These are phyloP conservation scores for Saccharomyces pastorianus DNA, from an alignment of 1,139 yeast species.

Conservation along the genomic window DNA sequence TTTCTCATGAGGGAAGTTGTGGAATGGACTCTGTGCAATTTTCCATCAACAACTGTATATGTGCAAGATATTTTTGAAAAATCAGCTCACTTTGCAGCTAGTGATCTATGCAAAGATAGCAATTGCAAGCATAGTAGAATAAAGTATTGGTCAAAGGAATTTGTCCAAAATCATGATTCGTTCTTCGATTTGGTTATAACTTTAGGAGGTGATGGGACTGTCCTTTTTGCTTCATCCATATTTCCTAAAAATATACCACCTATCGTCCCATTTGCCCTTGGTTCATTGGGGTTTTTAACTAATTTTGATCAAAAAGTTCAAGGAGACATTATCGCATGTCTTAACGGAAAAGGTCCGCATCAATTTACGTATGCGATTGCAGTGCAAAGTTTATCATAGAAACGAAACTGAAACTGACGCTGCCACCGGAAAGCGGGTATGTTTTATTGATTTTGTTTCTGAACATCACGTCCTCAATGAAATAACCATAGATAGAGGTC, in stretches of 20 bases:
- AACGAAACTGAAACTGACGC: constrained; percentile 15
- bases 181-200: constrained; percentile 72
- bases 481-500: constrained; percentile 79
- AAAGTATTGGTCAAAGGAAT: constrained; percentile 59
- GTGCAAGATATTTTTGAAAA: constrained; percentile 60
- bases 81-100: constrained; percentile 56
- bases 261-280: constrained; percentile 72
- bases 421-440: constrained; percentile 23
- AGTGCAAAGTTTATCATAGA: constrained; percentile 49
- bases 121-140: constrained; percentile 34
- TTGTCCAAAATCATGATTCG: constrained; percentile 44
- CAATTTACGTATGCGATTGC: constrained; percentile 71
- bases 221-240: constrained; percentile 65
- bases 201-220: constrained; percentile 88
- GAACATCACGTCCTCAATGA: constrained; percentile 81
- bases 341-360: constrained; percentile 66
- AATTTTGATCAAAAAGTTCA: constrained; percentile 66
- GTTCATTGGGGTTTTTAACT: constrained; percentile 75
- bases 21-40: constrained; percentile 57
- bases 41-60: constrained; percentile 49
- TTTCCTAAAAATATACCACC: constrained; percentile 84
- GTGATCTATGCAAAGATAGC: constrained; percentile 28
- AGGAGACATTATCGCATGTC: constrained; percentile 47
- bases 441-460: constrained; percentile 53
- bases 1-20: constrained; percentile 69